Conservation (phyloP, 1,139 yeast species). For the Blastobotrys illinoisensis region DNA sequence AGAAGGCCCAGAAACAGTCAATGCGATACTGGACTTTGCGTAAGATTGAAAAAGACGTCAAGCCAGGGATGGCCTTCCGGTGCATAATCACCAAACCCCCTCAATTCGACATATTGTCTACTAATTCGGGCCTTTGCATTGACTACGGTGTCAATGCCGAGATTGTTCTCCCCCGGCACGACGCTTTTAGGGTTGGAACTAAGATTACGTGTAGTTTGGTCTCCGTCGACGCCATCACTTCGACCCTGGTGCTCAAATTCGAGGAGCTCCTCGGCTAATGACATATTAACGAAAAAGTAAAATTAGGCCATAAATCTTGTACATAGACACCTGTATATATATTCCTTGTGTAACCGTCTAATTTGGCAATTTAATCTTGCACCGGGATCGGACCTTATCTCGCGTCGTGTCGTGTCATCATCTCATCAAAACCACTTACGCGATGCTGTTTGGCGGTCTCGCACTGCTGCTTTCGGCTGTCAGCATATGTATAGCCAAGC, state of each 20-base stretch:
- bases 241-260: constrained; percentile 6
- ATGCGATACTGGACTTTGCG: constrained; percentile 40
- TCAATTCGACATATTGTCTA: neutral
- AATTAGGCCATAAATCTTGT: neutral
- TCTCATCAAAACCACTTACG: neutral
- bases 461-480: constrained; percentile 2
- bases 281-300: neutral
- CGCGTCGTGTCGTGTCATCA: neutral
- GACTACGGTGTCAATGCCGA: constrained; percentile 11
- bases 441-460: neutral
- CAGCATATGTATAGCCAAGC: constrained; percentile 7
- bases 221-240: constrained; percentile 9
- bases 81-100: neutral
- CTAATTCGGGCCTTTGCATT: constrained; percentile 1
- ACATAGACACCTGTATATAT: neutral
- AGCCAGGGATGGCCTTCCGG: neutral
- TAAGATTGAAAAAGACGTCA: constrained; percentile 28
- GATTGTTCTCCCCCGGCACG: constrained; percentile 3
- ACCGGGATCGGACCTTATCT: neutral
- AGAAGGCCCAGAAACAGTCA: constrained; percentile 26
- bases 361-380: neutral
- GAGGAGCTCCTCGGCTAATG: neutral
- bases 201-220: constrained; percentile 11
- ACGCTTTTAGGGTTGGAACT: constrained; percentile 5
- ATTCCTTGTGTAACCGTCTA: neutral